Base-by-base conservation (phyloP, 2,329 filamentous ascomycete genomes). In the Endoconidiophora polonica region DNA sequence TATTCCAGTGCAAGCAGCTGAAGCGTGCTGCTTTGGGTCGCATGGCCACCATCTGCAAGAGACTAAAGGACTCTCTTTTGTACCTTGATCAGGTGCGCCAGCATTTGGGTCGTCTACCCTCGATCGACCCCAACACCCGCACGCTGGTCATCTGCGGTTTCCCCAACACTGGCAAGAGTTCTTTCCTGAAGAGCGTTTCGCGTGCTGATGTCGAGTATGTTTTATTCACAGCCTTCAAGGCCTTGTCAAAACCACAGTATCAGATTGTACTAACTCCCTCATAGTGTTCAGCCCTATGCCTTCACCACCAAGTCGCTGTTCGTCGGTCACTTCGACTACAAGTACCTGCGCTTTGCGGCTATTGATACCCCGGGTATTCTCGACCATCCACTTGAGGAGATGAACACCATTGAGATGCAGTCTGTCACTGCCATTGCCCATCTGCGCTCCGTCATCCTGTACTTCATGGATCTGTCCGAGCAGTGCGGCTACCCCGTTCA, bases 311-410 rank as follows among this genome's bases (percentile, higher is more conserved):
- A 96, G 75, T 87, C 81, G 58, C 73, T 98, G 60, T 98, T 95
- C 62, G 90, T 96, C 26, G 91, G 91, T 53, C 91, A 98, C 68
- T 95, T 96, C 63, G 87, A 94, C 68, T 94, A 93, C 73, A 94
- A 94, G 68, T 66, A 66, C 50, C 57, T 66, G 51, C 64, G 67
- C 36, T 74, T 74, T 62, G 71, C 73, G 69, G 88, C 87, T 24
- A 95, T 98, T 58, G 91, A 98, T 67, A 98, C 91, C 9, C 90
- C 90, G n/a, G 91, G 91, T 72, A 94, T 98, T 58, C 71, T 98
- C 54, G 91, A 98, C 59, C 91, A 98, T 64, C 88, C 90, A 36
- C 77, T 98, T 6, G 91, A 96, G 68, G 91, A 96, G 70, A 98
- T 96, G 91, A 94, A 95, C 69, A 96, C 91, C 3, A 98, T 98